Evolutionary conservation across 2,329 filamentous ascomycete species (phyloP).

Genomic region (Cordyceps sp.): DNA sequence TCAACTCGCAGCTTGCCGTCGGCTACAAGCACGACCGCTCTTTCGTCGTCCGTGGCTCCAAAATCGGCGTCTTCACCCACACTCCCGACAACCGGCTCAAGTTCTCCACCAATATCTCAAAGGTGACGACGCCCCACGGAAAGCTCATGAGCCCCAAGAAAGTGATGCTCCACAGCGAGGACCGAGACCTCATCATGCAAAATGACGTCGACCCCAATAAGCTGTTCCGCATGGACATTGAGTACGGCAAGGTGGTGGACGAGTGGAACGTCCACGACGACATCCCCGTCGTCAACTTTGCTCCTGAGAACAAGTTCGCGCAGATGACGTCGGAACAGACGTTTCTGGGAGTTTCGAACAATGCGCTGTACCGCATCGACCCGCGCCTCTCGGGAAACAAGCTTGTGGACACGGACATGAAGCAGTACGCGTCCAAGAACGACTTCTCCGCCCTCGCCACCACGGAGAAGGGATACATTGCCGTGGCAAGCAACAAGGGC

Average conservation of each 20-base stretch:
- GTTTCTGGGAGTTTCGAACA: slow-evolving; percentile 83
- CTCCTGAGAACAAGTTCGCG: slow-evolving; percentile 92
- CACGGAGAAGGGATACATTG: slow-evolving; percentile 91
- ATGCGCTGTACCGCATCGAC: slow-evolving; percentile 86
- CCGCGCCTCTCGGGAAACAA: slow-evolving; percentile 82
- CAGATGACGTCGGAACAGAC: slow-evolving; percentile 94
- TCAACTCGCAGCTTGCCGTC: slow-evolving; percentile 88
- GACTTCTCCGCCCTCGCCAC: slow-evolving; percentile 91
- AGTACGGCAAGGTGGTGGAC: slow-evolving; percentile 94
- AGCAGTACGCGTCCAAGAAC: slow-evolving; percentile 94
- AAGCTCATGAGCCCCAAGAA: slow-evolving; percentile 87
- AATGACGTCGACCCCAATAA: slow-evolving; percentile 73
- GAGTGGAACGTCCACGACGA: slow-evolving; percentile 98
- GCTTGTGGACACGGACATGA: slow-evolving; percentile 80
- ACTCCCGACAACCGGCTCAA: slow-evolving; percentile 82
- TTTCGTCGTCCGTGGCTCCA: slow-evolving; percentile 90
- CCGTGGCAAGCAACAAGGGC: slow-evolving; percentile 93
- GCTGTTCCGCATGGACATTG: slow-evolving; percentile 91
- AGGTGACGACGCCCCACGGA: slow-evolving; percentile 76
- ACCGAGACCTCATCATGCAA: slow-evolving; percentile 79
- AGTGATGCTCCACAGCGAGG: slow-evolving; percentile 88
- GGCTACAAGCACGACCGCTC: slow-evolving; percentile 95
- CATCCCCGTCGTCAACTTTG: slow-evolving; percentile 81
- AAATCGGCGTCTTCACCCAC: slow-evolving; percentile 98
- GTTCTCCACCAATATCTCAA: slow-evolving; percentile 94